Percentiles rank a stretch among this genome's conserved stretches.
These are phyloP conservation scores for Auricularia heimuer DNA, from an alignment of 768 basidiomycete genomes.

Conservation along the genomic window DNA sequence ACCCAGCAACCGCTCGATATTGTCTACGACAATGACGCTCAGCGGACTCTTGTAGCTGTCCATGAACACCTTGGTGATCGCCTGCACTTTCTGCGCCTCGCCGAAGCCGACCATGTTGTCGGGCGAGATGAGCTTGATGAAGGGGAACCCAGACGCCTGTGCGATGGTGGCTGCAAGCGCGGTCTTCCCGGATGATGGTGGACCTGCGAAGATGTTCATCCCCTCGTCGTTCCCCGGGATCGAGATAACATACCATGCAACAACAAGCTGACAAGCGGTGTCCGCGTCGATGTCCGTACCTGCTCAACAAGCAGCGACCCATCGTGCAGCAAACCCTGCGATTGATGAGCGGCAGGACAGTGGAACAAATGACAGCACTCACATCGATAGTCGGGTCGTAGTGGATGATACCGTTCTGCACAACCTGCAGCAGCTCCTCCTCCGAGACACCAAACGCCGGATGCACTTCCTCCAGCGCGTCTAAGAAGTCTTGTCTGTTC, in stretches of 20 bases:
- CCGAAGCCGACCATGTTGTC: constrained; percentile 95
- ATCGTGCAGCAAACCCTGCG: constrained; percentile 74
- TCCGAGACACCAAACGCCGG: constrained; percentile 97
- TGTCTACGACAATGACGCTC: constrained; percentile 93
- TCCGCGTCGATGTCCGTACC: constrained; percentile 80
- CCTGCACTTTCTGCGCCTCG: constrained; percentile 84
- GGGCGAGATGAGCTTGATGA: constrained; percentile 94
- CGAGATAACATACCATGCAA: constrained; percentile 46
- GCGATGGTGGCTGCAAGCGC: constrained; percentile 92
- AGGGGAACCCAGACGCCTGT: constrained; percentile 86
- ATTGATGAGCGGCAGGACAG: not conserved
- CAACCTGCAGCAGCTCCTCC: constrained; percentile 85
- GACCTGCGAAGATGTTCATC: constrained; percentile 24
- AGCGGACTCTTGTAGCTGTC: constrained; percentile 97
- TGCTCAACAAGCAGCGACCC: constrained; percentile 89
- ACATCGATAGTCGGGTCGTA: constrained; percentile 71
- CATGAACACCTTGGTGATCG: constrained; percentile 85
- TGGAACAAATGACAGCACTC: constrained; percentile 20
- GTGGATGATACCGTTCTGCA: constrained; percentile 95
- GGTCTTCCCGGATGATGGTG: constrained; percentile 88
- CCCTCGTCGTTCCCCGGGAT: not conserved
- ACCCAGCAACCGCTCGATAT: constrained; percentile 88
- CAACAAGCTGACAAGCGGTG: constrained; percentile 84
- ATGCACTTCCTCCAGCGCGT: constrained; percentile 87
- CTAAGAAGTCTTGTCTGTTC: constrained; percentile 75